Evolutionary conservation across 345 rosid genomes (phyloP).

Genomic region (Brassica incana): DNA sequence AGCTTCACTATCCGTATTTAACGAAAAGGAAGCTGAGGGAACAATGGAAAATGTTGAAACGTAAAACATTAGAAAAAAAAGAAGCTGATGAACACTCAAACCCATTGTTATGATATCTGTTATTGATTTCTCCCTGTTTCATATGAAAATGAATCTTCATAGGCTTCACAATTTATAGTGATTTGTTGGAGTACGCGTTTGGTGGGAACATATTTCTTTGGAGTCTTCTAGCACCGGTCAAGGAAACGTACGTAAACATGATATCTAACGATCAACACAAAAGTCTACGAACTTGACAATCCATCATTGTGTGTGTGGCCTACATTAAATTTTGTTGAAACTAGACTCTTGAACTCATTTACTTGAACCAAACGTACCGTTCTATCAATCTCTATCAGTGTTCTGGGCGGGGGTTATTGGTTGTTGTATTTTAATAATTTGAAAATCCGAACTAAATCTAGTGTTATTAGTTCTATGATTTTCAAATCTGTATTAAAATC

Average conservation of each 20-base stretch:
- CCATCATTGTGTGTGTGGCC: constrained; percentile 8
- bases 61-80: neutral
- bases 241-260: neutral
- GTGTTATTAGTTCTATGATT: too few species aligned
- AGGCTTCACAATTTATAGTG: constrained; percentile 23
- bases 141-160: neutral
- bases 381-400: neutral
- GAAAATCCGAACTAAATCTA: too few species aligned
- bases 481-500: too few species aligned
- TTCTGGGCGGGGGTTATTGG: neutral
- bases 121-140: neutral
- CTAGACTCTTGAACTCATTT: neutral
- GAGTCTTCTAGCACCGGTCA: neutral
- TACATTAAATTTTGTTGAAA: neutral
- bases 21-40: constrained; percentile 28
- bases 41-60: constrained; percentile 16
- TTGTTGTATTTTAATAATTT: too few species aligned
- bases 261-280: neutral
- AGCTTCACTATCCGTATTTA: constrained; percentile 45
- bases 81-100: constrained; percentile 16
- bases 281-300: constrained; percentile 7
- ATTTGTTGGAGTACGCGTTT: constrained; percentile 9
- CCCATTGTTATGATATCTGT: constrained; percentile 11
- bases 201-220: neutral
- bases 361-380: neutral